phyloP scores from a whole-genome alignment of 495 filamentous ascomycete genomes.

The Xylaria longipes region DNA sequence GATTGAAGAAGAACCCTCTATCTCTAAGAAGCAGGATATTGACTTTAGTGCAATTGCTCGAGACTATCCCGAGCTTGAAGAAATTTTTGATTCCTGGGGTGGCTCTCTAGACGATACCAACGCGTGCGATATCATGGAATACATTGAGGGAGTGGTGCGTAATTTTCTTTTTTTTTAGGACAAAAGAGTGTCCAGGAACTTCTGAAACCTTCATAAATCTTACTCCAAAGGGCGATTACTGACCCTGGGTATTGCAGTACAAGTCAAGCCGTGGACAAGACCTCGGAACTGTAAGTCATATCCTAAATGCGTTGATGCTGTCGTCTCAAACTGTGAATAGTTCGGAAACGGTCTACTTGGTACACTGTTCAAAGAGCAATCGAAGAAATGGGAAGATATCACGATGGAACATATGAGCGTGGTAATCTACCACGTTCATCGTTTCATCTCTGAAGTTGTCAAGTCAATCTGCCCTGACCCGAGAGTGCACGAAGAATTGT shows the following conservation, averaged over 20 bases:
- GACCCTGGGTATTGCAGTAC: no score
- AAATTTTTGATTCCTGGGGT: conserved; percentile 30
- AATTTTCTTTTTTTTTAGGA: no score
- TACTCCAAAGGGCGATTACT: no score
- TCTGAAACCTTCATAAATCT: no score
- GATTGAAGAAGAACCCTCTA: not conserved
- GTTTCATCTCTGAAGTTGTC: conserved; percentile 53
- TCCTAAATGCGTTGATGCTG: not conserved
- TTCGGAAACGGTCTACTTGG: conserved; percentile 50
- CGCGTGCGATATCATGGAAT: conserved; percentile 32
- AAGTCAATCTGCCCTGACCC: conserved; percentile 46
- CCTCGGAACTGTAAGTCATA: conserved; percentile 38
- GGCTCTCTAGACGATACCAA: not conserved
- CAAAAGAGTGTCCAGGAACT: no score
- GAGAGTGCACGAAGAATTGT: conserved; percentile 46
- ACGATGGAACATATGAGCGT: conserved; percentile 54
- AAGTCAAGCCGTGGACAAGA: conserved; percentile 40
- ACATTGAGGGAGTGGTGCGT: conserved; percentile 36
- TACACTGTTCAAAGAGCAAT: conserved; percentile 60
- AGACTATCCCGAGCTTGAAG: conserved; percentile 36
- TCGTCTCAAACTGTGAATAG: conserved; percentile 28
- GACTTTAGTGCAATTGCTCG: not conserved
- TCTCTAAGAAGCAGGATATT: not conserved
- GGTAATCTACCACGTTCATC: conserved; percentile 53
- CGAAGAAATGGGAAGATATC: conserved; percentile 58